Conservation (phyloP, 805 yeast genomes). For the Nadsonia fulvescens region DNA sequence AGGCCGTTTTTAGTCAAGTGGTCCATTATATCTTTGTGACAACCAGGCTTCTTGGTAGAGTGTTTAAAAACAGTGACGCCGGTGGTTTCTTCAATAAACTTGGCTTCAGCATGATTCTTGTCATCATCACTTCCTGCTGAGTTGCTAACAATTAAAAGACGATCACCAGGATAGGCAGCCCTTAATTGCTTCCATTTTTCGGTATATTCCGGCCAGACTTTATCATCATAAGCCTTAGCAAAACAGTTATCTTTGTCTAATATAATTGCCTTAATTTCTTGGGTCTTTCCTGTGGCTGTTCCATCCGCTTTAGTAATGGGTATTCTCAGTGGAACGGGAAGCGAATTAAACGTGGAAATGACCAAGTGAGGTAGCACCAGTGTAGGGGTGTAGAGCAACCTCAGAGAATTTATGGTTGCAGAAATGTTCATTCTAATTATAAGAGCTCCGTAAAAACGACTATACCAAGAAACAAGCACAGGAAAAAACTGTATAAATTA, state of each 20-base stretch:
- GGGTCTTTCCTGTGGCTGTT: slow-evolving; percentile 3
- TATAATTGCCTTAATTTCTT: slow-evolving; percentile 51
- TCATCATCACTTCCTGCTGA: slow-evolving; percentile 88
- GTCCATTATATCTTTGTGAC: slow-evolving; percentile 40
- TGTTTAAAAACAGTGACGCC: slow-evolving; percentile 20
- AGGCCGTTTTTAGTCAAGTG: slow-evolving; percentile 35
- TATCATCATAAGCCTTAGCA: slow-evolving; percentile 64
- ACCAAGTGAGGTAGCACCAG: slow-evolving; percentile 48
- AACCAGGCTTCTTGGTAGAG: slow-evolving; percentile 19
- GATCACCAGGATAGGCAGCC: slow-evolving; percentile 40
- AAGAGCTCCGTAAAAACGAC: no score
- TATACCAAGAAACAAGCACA: no score
- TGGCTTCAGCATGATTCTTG: slow-evolving; percentile 37
- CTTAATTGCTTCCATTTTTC: slow-evolving; percentile 38
- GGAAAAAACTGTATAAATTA: no score
- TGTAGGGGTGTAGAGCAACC: slow-evolving; percentile 44
- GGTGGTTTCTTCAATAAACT: slow-evolving; percentile 36
- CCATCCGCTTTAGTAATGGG: no score
- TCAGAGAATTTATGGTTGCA: slow-evolving; percentile 53
- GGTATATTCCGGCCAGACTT: slow-evolving; percentile 59
- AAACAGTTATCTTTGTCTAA: slow-evolving; percentile 93
- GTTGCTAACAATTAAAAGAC: slow-evolving; percentile 65
- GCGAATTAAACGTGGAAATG: slow-evolving; percentile 37
- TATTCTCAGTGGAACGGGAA: slow-evolving; percentile 34
- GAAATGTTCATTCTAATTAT: slow-evolving; percentile 48